Conservation (phyloP, 257 asterid genomes). For the Parsonsia alboflavescens region DNA sequence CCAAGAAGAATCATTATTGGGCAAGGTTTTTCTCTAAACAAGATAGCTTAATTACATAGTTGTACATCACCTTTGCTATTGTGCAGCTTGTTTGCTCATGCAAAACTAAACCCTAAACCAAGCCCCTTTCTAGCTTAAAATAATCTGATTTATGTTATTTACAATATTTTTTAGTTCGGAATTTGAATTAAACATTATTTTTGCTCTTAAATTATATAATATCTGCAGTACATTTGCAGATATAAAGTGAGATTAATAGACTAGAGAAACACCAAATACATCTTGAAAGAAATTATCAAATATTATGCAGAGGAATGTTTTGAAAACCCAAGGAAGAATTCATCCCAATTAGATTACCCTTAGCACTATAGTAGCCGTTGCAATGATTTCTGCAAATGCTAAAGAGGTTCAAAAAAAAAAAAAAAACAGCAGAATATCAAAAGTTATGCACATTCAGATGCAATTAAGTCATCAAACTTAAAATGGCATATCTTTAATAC, state of each 20-base stretch:
- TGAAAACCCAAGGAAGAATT: not conserved
- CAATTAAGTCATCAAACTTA: not conserved
- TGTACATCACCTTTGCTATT: not conserved
- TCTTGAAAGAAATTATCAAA: not conserved
- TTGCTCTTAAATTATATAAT: not conserved
- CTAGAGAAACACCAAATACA: not conserved
- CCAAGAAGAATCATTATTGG: not conserved
- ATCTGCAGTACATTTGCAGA: not conserved
- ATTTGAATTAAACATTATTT: not conserved
- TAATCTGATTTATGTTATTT: not conserved
- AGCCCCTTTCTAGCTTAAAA: not conserved
- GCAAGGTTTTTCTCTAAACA: not conserved
- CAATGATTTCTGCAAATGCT: not conserved
- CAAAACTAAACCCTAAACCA: not conserved
- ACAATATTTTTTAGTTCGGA: not conserved
- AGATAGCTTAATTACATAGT: not conserved
- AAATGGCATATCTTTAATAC: not conserved
- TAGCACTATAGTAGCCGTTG: not conserved
- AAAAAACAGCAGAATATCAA: not conserved
- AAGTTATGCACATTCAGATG: not conserved
- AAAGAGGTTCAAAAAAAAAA: not conserved
- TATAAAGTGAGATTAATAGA: not conserved
- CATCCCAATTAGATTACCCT: not conserved
- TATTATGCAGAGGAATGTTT: not conserved
- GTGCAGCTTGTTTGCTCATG: not conserved